phyloP scores from a whole-genome alignment of 2,329 filamentous ascomycete species.

The Penicillium sp. region DNA sequence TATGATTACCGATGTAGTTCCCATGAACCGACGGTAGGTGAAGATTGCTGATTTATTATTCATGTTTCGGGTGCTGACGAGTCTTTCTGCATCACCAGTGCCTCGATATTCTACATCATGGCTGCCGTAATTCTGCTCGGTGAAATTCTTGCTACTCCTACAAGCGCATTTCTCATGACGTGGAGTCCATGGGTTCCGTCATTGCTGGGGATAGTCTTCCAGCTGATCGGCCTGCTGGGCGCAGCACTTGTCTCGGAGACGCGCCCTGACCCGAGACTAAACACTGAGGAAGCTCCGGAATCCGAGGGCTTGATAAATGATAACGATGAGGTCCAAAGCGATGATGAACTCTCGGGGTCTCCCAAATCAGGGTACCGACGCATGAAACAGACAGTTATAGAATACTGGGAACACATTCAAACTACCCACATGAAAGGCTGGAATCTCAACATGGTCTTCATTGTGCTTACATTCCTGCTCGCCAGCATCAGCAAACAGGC shows the following conservation, averaged over 20 bases:
- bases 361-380: not conserved
- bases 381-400: not conserved
- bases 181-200: conserved; percentile 4
- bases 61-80: not conserved
- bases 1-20: conserved; percentile 2
- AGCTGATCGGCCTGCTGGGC: not conserved
- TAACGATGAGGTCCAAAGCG: too few species aligned
- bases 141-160: not conserved
- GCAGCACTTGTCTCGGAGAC: not conserved
- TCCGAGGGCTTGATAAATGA: not conserved
- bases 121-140: not conserved
- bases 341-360: not conserved
- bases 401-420: not conserved
- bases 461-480: not conserved
- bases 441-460: not conserved
- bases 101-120: not conserved
- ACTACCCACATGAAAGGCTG: not conserved
- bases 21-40: not conserved
- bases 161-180: not conserved
- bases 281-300: not conserved
- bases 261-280: not conserved
- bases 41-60: not conserved
- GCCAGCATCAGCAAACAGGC: not conserved
- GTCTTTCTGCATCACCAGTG: not conserved
- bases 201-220: not conserved